A percentile compares a stretch with the other conserved stretches of the same genome.
Conservation (phyloP, 306 rosid species). For the Castanea sativa region DNA sequence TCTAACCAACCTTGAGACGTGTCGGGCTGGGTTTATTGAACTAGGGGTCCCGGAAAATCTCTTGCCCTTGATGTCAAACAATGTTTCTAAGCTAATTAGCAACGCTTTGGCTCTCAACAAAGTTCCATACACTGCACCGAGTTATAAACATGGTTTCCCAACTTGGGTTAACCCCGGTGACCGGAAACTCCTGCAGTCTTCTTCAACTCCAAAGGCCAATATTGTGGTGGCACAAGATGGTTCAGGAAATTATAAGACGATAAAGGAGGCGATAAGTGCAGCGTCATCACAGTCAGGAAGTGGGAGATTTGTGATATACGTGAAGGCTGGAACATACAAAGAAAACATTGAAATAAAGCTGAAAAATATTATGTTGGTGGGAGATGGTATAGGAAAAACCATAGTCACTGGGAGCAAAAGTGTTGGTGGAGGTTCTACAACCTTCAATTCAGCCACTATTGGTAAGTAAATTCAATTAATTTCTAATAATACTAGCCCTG, state of each 20-base stretch:
- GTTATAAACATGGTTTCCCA: slow-evolving; percentile 49
- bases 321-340: slow-evolving; percentile 66
- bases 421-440: slow-evolving; percentile 84
- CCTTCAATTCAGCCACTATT: slow-evolving; percentile 76
- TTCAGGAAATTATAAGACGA: slow-evolving; percentile 58
- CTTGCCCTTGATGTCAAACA: slow-evolving; percentile 47
- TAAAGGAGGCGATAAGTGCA: slow-evolving; percentile 47
- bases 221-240: slow-evolving; percentile 77
- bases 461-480: slow-evolving; percentile 43
- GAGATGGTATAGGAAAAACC: slow-evolving; percentile 85
- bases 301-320: slow-evolving; percentile 71
- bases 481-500: background rate
- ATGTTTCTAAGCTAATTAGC: slow-evolving; percentile 57
- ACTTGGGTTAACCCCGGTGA: slow-evolving; percentile 73
- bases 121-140: slow-evolving; percentile 14
- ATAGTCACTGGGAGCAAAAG: slow-evolving; percentile 82
- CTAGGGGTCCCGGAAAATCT: slow-evolving; percentile 41
- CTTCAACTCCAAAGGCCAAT: slow-evolving; percentile 49
- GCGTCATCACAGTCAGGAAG: slow-evolving; percentile 43
- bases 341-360: slow-evolving; percentile 60
- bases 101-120: slow-evolving; percentile 64
- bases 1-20: slow-evolving; percentile 73
- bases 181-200: slow-evolving; percentile 58
- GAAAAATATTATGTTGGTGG: slow-evolving; percentile 67
- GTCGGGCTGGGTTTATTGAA: slow-evolving; percentile 54